Evolutionary conservation across 345 rosid genomes (phyloP).

Genomic region (Balakata baccata): DNA sequence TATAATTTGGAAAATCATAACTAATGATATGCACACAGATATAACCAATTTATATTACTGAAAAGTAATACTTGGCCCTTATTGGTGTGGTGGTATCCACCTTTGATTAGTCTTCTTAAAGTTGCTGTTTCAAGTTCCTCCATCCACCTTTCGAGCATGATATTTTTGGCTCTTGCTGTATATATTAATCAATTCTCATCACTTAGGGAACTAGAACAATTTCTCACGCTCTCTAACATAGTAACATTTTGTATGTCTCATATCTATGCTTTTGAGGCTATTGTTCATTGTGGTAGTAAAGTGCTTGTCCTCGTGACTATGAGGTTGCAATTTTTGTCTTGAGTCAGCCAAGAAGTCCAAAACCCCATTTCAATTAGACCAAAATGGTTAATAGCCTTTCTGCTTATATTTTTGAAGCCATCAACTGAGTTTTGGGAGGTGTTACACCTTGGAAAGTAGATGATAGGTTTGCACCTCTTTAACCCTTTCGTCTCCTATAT

Average conservation of each 20-base stretch:
- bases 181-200: neutral
- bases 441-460: neutral
- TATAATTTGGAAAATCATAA: too few species aligned
- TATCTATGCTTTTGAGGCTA: neutral
- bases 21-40: too few species aligned
- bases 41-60: too few species aligned
- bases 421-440: neutral
- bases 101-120: too few species aligned
- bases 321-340: neutral
- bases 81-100: too few species aligned
- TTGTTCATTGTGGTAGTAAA: neutral
- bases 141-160: too few species aligned
- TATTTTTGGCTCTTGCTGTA: conserved; percentile 6
- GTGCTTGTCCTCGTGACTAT: neutral
- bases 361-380: neutral
- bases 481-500: neutral
- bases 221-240: neutral
- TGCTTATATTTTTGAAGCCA: neutral
- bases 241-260: neutral
- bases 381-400: neutral
- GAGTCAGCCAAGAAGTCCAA: neutral
- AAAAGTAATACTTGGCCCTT: too few species aligned
- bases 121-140: too few species aligned
- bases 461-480: neutral
- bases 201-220: neutral